Percentiles rank a stretch among this genome's conserved stretches.
Conservation (phyloP, 139 green algal species). For the Dunaliella primolecta region DNA sequence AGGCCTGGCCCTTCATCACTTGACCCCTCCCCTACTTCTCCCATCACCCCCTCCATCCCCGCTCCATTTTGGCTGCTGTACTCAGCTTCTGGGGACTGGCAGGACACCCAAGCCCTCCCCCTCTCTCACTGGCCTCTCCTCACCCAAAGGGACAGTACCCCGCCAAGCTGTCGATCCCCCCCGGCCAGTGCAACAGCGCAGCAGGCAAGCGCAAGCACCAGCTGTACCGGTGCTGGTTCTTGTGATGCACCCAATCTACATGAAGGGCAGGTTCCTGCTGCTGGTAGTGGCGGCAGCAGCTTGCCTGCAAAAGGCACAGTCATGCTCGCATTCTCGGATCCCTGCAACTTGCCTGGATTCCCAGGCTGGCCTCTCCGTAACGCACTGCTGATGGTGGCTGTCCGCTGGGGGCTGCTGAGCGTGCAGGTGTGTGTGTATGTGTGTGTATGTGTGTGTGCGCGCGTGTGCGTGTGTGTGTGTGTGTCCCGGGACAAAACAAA, state of each 20-base stretch:
- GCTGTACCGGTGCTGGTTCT: too few relatives aligned
- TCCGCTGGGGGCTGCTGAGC: constrained; percentile 23
- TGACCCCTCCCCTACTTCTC: too few relatives aligned
- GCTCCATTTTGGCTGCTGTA: constrained; percentile 38
- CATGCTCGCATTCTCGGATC: constrained; percentile 68
- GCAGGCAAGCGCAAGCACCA: too few relatives aligned
- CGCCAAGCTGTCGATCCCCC: too few relatives aligned
- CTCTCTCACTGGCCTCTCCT: neutral
- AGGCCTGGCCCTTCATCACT: neutral
- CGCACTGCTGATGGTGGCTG: constrained; percentile 66
- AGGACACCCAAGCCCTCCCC: neutral
- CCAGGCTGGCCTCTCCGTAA: constrained; percentile 89
- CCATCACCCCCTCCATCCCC: too few relatives aligned
- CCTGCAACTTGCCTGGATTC: constrained; percentile 43
- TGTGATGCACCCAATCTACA: too few relatives aligned
- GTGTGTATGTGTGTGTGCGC: neutral
- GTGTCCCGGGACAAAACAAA: too few relatives aligned
- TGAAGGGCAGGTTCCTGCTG: too few relatives aligned
- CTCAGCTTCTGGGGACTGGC: neutral
- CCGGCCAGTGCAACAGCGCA: too few relatives aligned
- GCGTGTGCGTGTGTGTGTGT: neutral
- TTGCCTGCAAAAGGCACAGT: too few relatives aligned
- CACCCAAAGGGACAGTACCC: too few relatives aligned
- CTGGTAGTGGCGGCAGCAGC: too few relatives aligned
- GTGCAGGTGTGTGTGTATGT: constrained; percentile 29